Base-by-base conservation (phyloP, 179 eudicot species). In the Gypsophila paniculata region DNA sequence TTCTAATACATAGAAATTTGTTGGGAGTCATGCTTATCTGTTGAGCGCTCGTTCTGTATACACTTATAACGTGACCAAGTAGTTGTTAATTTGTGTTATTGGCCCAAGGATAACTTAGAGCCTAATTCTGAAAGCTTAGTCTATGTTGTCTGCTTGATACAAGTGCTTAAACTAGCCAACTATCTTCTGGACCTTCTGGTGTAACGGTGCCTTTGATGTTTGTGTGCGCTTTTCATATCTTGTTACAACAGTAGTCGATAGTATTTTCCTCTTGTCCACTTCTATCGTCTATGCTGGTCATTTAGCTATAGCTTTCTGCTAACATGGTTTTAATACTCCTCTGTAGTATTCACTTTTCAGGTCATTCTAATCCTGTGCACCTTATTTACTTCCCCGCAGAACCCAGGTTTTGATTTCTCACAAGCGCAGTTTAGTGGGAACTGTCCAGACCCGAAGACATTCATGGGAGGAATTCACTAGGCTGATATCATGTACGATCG, bases 321-420 rank as follows among this genome's bases (percentile, higher is more conserved):
- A 44, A 42, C 69, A 0, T 21, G n/a, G 32, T 42, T 42, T 22
- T 36, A n/a, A n/a, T 19, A 29, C 22, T n/a, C n/a, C 39, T 36
- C 7, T 2, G 46, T 42, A 42, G 46, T 42, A 36, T 36, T 36
- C 42, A 36, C 42, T 61, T 8, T 68, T 17, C 36, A 8, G 59
- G 6, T 26, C 39, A 51, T 51, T 3, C 23, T 68, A 26, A 68
- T 51, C 18, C 13, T 21, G 15, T 8, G 36, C 10, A 19, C 42
- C 44, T 76, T 32, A 9, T 36, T 61, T 59, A 42, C 46, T 6
- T 42, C 46, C 5, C n/a, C 76, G 86, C 96, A 93, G 98, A 93
- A 93, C 79, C 98, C 98, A 58, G 98, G 98, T 44, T 93, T 93
- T 69, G 96, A 93, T 79, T 93, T 93, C 85, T 87, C 98, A 64